Base-by-base conservation (phyloP, 2,329 filamentous ascomycete species). In the Westerdykella aurantiaca region DNA sequence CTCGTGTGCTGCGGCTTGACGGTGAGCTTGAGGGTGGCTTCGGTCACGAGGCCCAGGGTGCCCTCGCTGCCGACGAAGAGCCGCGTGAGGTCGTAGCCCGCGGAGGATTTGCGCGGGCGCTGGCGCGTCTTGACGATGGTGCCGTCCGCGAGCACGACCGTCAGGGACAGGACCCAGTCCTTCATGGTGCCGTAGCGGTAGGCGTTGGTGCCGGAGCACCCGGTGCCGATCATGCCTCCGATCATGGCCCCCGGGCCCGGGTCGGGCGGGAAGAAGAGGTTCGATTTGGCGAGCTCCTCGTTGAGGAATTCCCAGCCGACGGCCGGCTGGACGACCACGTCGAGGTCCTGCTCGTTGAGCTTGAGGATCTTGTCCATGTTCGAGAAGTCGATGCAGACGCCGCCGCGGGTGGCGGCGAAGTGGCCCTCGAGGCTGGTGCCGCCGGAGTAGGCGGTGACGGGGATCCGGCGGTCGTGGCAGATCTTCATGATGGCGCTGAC, bases 161-260 rank as follows among this genome's bases (percentile, higher is more conserved):
- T 95, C 53, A 95, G 70, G 42, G 80, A 85, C 17, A 95, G 71
- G 11, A 95, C 90, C 89, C 89, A 95, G 63, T 95, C 89, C 50
- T 87, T 83, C 88, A 95, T 95, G 2, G 89, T 95, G 49, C 89
- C 90, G 66, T 95, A 95, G 45, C 89, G 79, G 71, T 94, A 95
- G 13, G 89, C 84, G 64, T 95, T 95, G 12, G 89, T 95, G 46
- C 89, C 89, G 13, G 66, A 81, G 67, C 83, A 87, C 42, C 83
- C 83, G 1, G 85, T 89, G 17, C 84, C 85, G 29, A 89, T 80
- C 85, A 89, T 89, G 43, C 89, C 89, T 45, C 89, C 89, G 56
- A 96, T 95, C 83, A 88, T 88, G 48, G 89, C 89, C 14, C 89
- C 88, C 41, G 90, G 89, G 42, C 89, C 90, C 14, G 89, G 89